These are phyloP conservation scores for Podaxis sp. DNA, from an alignment of 768 basidiomycete species.

Conservation along the genomic window DNA sequence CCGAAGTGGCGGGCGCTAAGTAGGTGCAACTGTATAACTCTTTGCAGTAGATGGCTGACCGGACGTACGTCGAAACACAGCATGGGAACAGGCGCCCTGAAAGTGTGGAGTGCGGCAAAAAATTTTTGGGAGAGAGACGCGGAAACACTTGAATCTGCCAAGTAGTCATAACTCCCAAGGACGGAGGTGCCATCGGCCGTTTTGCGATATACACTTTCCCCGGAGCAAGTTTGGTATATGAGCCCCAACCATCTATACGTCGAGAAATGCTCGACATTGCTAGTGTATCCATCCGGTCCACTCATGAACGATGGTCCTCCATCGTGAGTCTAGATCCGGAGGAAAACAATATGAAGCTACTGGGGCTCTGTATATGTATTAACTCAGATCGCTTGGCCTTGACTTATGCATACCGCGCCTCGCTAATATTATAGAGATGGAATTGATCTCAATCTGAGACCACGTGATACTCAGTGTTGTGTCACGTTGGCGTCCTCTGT, in stretches of 20 bases:
- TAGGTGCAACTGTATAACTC: constrained; percentile 35
- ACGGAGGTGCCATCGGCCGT: background rate
- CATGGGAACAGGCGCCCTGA: constrained; percentile 72
- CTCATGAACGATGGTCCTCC: too few species aligned
- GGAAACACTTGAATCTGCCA: background rate
- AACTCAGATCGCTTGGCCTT: too few species aligned
- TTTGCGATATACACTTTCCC: background rate
- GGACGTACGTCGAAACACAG: constrained; percentile 33
- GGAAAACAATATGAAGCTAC: too few species aligned
- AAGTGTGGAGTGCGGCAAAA: constrained; percentile 66
- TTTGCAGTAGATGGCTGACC: constrained; percentile 14
- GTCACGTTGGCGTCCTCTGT: background rate
- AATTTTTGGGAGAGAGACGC: constrained; percentile 42
- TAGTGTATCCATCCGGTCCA: too few species aligned
- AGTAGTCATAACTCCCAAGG: background rate
- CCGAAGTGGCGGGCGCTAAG: constrained; percentile 62
- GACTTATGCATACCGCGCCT: too few species aligned
- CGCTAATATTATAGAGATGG: too few species aligned
- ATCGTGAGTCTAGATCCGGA: too few species aligned
- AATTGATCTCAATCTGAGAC: too few species aligned
- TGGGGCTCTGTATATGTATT: too few species aligned
- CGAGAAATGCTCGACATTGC: too few species aligned
- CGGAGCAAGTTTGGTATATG: too few species aligned
- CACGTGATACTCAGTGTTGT: background rate
- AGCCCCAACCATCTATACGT: too few species aligned